Percentiles rank a stretch among this genome's conserved stretches.
phyloP scores from a whole-genome alignment of 2,329 filamentous ascomycete species.

The Ophiostoma ulmi region DNA sequence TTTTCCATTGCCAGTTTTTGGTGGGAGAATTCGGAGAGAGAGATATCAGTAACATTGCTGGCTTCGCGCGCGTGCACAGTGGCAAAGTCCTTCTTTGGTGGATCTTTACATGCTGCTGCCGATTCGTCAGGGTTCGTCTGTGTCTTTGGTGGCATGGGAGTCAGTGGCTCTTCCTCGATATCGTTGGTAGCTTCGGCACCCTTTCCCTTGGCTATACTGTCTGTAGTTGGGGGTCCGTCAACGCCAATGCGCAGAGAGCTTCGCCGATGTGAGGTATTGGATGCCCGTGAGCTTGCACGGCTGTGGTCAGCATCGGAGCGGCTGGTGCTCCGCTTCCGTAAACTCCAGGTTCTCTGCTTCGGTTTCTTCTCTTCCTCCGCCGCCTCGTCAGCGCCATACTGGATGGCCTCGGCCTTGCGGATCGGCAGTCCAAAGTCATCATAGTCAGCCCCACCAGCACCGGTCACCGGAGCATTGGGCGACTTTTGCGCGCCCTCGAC shows the following conservation, averaged over 20 bases:
- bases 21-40: slow-evolving; percentile 83
- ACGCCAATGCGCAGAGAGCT: slow-evolving; percentile 19
- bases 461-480: slow-evolving; percentile 29
- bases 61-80: slow-evolving; percentile 37
- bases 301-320: slow-evolving; percentile 21
- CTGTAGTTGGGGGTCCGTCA: not conserved
- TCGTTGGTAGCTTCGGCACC: slow-evolving; percentile 15
- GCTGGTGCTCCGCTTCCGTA: slow-evolving; percentile 24
- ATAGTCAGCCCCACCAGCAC: slow-evolving; percentile 32
- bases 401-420: slow-evolving; percentile 39
- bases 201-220: slow-evolving; percentile 20
- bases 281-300: slow-evolving; percentile 23
- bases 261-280: slow-evolving; percentile 24
- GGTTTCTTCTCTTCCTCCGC: slow-evolving; percentile 15
- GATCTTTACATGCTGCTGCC: not conserved
- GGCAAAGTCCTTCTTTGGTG: slow-evolving; percentile 27
- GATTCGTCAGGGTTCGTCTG: not conserved
- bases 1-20: slow-evolving; percentile 63
- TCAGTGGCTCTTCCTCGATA: slow-evolving; percentile 27
- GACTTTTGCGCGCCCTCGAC: slow-evolving; percentile 18
- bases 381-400: slow-evolving; percentile 30
- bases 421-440: slow-evolving; percentile 70
- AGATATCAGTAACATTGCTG: slow-evolving; percentile 37
- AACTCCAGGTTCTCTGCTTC: slow-evolving; percentile 21
- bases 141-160: not conserved